phyloP scores from a whole-genome alignment of 2,329 filamentous ascomycete genomes.

The Chaetothyriales sp. region DNA sequence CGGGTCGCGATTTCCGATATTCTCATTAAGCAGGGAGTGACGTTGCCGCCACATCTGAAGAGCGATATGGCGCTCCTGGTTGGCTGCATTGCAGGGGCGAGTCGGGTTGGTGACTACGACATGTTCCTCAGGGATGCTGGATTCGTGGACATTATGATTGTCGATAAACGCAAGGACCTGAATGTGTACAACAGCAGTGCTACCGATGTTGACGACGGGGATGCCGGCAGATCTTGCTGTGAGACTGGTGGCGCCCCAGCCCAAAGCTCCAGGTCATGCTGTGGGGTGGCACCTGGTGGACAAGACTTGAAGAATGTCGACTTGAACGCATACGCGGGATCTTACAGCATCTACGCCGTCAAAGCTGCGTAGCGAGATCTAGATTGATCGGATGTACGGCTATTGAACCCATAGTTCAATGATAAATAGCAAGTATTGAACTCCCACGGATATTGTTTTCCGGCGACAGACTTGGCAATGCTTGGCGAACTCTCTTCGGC shows the following conservation, averaged over 20 bases:
- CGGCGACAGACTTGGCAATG: conserved; percentile 15
- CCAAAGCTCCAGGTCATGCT: conserved; percentile 12
- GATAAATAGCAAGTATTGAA: neutral
- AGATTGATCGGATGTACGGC: too few relatives aligned
- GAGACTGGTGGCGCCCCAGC: conserved; percentile 2
- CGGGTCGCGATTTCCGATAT: conserved; percentile 49
- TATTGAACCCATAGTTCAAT: conserved; percentile 23
- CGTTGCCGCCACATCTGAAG: conserved; percentile 36
- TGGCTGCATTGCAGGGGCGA: conserved; percentile 48
- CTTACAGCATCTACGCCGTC: conserved; percentile 39
- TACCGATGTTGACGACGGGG: neutral
- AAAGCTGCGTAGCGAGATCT: conserved; percentile 21
- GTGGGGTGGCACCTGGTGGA: conserved; percentile 5
- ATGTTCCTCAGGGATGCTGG: conserved; percentile 38
- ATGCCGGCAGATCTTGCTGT: conserved; percentile 14
- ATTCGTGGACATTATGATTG: conserved; percentile 36
- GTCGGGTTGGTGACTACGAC: conserved; percentile 39
- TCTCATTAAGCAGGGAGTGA: conserved; percentile 26
- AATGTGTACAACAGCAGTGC: conserved; percentile 7
- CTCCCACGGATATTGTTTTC: too few relatives aligned
- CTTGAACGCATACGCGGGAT: conserved; percentile 40
- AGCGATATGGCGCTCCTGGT: conserved; percentile 42
- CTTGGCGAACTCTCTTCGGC: neutral
- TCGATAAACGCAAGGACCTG: conserved; percentile 35
- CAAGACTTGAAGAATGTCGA: conserved; percentile 23